Evolutionary conservation across 1,284 basidiomycete species (phyloP), one percentile per base, ranked within the genome.

Genomic region (Thelephora terrestris): DNA sequence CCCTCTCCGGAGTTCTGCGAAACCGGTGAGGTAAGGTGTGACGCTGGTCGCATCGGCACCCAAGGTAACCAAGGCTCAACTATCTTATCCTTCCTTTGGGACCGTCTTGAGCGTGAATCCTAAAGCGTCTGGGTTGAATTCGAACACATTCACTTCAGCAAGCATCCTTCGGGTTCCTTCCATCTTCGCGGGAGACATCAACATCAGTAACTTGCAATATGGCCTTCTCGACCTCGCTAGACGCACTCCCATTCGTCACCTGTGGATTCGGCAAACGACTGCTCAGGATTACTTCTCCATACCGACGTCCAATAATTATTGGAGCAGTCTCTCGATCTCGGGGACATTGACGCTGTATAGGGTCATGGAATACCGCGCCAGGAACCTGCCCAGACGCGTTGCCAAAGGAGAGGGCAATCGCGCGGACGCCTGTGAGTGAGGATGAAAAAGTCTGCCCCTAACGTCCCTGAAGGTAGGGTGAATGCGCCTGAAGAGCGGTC

Each of bases 361-460:
- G 84, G 29, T 81, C 73, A 55, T 79, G 69, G 42, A 77, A 72
- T 7, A 67, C 56, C 3, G 63, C n/a, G n/a, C n/a, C 54, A 1
- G 89, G 81, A 10, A 83, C 84, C 3, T 88, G 87, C 53, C 79
- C 75, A 37, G 75, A 63, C 50, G 94, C 80, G 18, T 78, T 87
- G 27, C 90, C 92, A 62, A 92, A 96, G 0, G 88, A 92, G 25
- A 96, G 61, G 0, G 88, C 82, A 55, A 91, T 86, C 23, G 87
- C 73, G 45, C 85, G 75, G 40, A 73, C 69, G 54, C 75, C 70
- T 23, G 86, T 84, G 43, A 94, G 66, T 1, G 90, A 81, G 1
- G 84, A 80, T 16, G 87, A 85, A 57, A 95, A 70, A n/a, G 2
- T 92, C 87, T 2, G 91, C 91, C 35, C 93, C 92, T 52, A 96